Percentiles rank a stretch among this genome's conserved stretches.
These are phyloP conservation scores for Populus tomentosa DNA, from an alignment of 441 rosid species.

Conservation along the genomic window DNA sequence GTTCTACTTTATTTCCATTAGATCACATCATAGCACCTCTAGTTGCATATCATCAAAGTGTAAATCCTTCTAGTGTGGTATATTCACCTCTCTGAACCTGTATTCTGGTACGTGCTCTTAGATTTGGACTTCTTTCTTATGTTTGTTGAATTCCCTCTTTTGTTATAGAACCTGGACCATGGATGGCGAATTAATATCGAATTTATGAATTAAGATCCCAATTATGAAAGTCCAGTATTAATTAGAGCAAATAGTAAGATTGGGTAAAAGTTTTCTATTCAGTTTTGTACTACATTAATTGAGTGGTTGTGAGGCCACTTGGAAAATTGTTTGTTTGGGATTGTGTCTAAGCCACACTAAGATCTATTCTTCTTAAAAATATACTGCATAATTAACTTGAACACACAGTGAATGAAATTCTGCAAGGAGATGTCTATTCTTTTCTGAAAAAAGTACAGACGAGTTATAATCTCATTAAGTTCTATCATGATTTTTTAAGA, in stretches of 20 bases:
- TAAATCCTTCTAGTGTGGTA: not conserved
- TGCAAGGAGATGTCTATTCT: not conserved
- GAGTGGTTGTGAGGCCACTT: not conserved
- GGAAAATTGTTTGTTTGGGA: not conserved
- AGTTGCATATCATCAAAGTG: not conserved
- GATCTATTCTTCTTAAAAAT: not conserved
- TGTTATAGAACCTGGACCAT: not conserved
- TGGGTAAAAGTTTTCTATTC: not conserved
- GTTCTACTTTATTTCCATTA: not conserved
- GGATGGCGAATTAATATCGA: not conserved
- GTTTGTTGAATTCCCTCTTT: not conserved
- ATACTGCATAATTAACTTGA: not conserved
- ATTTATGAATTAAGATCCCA: not conserved
- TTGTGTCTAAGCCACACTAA: not conserved
- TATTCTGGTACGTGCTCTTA: not conserved
- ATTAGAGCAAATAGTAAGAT: not conserved
- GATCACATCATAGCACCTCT: not conserved
- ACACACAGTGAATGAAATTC: not conserved
- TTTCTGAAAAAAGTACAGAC: not conserved
- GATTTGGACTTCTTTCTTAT: not conserved
- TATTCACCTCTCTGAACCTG: not conserved
- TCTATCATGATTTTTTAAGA: too few species aligned
- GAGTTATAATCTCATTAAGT: not conserved
- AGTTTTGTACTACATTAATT: not conserved
- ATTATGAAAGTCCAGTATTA: not conserved